Evolutionary conservation across 768 basidiomycete genomes (phyloP), one percentile per base, ranked within the genome.

Genomic region (Panellus pusillus): DNA sequence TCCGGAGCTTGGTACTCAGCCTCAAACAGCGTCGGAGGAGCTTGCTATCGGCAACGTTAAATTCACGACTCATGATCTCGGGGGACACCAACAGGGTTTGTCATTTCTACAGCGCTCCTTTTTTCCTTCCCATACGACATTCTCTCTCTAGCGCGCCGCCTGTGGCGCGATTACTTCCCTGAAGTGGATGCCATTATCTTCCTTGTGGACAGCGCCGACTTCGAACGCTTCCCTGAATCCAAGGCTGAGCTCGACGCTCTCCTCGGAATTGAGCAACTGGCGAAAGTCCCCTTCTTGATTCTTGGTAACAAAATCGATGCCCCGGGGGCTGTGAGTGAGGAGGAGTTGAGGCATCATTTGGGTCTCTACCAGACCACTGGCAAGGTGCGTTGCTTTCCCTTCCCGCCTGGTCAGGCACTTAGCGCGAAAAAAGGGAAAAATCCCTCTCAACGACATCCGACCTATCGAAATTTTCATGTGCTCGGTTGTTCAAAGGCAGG

Each of bases 401-500:
- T 28, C 18, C 13, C 39, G 45, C 28, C 40, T 36, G 32, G 65
- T 35, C 44, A 67, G 9, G 8, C 14, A 27, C 20, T 12, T 14
- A 19, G 3, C n/a, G 17, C 18, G 28, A 44, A 20, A 37, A 31
- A 62, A 97, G 95, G 97, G 97, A 69, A 98, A 98, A 72, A 91
- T 97, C 36, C 96, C 94, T 55, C 83, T 99, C 67, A 90, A 79
- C 63, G 96, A 98, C 71, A 98, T 98, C 63, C 85, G 97, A 55
- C 97, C 97, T 15, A 98, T 99, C 71, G 97, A 99, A 69, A 82
- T 98, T 63, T 99, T 98, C 85, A 99, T 99, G 97, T 98, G 95
- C 78, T 98, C 97, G 13, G 97, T 99, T 52, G 97, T 99, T 51
- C 93, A 96, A 81, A 82, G 96, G 70, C 94, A 97, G 72, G 96